These are phyloP conservation scores for Digitaria exilis DNA, from an alignment of 202 grass and related monocot species.

Conservation along the genomic window DNA sequence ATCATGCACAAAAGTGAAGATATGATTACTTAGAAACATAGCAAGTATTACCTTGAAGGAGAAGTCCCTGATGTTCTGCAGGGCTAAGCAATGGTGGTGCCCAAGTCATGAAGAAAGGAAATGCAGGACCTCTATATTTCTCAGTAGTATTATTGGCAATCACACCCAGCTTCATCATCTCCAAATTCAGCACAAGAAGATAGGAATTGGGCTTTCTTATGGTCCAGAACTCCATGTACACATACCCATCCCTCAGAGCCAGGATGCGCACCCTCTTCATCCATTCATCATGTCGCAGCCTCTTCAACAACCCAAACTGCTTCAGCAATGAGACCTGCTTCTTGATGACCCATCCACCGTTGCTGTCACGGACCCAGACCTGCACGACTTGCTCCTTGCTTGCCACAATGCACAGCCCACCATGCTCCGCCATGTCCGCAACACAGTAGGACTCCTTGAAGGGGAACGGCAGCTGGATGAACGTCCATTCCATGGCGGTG, in stretches of 20 bases:
- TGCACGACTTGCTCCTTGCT: constrained; percentile 30
- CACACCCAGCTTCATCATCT: constrained; percentile 13
- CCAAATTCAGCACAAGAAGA: constrained; percentile 36
- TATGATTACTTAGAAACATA: not conserved
- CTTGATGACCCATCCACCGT: constrained; percentile 26
- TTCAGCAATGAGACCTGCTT: constrained; percentile 8
- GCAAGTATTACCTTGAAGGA: not conserved
- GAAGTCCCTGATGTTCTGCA: not conserved
- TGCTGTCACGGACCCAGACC: constrained; percentile 26
- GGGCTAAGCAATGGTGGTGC: constrained; percentile 26
- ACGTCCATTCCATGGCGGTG: constrained; percentile 26
- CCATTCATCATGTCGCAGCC: constrained; percentile 15
- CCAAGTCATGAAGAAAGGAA: constrained; percentile 41
- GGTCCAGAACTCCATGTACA: constrained; percentile 47
- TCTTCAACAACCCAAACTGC: constrained; percentile 13
- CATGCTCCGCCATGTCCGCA: constrained; percentile 31
- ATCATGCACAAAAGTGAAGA: not conserved
- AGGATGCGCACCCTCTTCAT: constrained; percentile 44
- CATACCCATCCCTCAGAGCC: constrained; percentile 20
- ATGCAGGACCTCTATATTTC: constrained; percentile 18
- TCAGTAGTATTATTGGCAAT: not conserved
- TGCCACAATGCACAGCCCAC: constrained; percentile 32
- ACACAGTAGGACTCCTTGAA: constrained; percentile 21
- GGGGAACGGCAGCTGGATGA: not conserved
- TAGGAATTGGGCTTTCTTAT: constrained; percentile 28